These are phyloP conservation scores for Rhodomyrtus psidioides DNA, from an alignment of 441 rosid species.

Conservation along the genomic window DNA sequence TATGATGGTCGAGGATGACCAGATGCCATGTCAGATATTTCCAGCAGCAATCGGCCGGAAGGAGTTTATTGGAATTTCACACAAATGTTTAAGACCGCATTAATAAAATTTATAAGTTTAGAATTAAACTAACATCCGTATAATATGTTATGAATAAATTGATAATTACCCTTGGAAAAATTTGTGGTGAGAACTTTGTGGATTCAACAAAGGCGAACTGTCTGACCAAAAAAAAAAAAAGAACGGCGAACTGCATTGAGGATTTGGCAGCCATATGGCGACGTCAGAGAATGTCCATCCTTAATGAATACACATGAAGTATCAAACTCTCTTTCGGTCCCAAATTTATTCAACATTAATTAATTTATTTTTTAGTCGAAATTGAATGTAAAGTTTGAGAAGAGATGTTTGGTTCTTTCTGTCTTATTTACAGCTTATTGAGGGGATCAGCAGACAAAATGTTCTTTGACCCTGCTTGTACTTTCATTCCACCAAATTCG, in stretches of 20 bases:
- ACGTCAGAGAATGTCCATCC: neutral
- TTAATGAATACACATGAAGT: neutral
- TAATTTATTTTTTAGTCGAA: no score
- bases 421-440: neutral
- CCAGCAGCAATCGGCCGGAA: rapidly evolving
- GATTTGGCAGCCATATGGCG: neutral
- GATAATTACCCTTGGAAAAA: neutral
- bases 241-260: no score
- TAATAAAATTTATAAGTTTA: neutral
- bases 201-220: no score
- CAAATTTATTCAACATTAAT: neutral
- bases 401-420: neutral
- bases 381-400: neutral
- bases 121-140: rapidly evolving
- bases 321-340: neutral
- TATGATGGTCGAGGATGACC: rapidly evolving
- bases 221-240: no score
- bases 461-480: slow-evolving; percentile 13
- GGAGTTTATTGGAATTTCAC: rapidly evolving
- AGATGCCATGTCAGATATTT: neutral
- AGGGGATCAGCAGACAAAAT: neutral
- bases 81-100: neutral
- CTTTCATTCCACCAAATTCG: neutral
- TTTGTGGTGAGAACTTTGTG: slow-evolving; percentile 12
- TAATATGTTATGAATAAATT: neutral